These are phyloP conservation scores for Pleurotus cornucopiae DNA, from an alignment of 768 basidiomycete genomes.

Conservation along the genomic window DNA sequence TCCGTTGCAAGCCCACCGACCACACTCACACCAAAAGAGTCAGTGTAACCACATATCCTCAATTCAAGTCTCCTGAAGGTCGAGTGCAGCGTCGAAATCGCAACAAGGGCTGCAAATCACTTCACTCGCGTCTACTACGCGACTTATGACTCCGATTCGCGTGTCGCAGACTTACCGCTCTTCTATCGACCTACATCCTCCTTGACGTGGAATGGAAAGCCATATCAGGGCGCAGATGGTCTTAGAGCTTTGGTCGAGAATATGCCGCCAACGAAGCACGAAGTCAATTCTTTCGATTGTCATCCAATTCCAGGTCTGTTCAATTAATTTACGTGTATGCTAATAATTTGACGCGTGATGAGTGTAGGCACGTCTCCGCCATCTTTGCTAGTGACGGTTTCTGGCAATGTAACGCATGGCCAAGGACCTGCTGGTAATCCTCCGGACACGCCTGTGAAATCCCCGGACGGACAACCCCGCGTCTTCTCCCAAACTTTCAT, in stretches of 20 bases:
- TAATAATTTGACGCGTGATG: background rate
- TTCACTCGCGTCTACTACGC: constrained; percentile 82
- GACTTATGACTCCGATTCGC: constrained; percentile 77
- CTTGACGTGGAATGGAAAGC: constrained; percentile 82
- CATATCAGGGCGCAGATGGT: constrained; percentile 69
- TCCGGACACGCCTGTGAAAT: constrained; percentile 41
- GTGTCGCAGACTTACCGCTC: constrained; percentile 70
- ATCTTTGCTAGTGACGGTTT: constrained; percentile 73
- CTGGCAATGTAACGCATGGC: constrained; percentile 75
- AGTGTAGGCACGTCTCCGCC: constrained; percentile 71
- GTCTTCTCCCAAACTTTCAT: constrained; percentile 88
- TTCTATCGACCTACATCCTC: constrained; percentile 78
- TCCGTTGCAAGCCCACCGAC: constrained; percentile 20
- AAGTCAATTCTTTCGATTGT: constrained; percentile 85
- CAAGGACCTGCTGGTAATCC: constrained; percentile 57
- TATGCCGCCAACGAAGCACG: constrained; percentile 80
- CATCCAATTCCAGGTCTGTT: constrained; percentile 79
- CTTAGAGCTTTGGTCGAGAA: constrained; percentile 60
- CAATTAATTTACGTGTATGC: no score
- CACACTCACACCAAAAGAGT: constrained; percentile 55
- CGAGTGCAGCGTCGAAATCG: constrained; percentile 70
- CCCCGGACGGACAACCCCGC: constrained; percentile 72
- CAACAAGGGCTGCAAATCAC: constrained; percentile 77
- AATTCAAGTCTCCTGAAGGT: constrained; percentile 16
- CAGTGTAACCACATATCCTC: constrained; percentile 24